Evolutionary conservation across 2,329 filamentous ascomycete genomes (phyloP), one percentile per base, ranked within the genome.

Genomic region (Nemania bipapillata): DNA sequence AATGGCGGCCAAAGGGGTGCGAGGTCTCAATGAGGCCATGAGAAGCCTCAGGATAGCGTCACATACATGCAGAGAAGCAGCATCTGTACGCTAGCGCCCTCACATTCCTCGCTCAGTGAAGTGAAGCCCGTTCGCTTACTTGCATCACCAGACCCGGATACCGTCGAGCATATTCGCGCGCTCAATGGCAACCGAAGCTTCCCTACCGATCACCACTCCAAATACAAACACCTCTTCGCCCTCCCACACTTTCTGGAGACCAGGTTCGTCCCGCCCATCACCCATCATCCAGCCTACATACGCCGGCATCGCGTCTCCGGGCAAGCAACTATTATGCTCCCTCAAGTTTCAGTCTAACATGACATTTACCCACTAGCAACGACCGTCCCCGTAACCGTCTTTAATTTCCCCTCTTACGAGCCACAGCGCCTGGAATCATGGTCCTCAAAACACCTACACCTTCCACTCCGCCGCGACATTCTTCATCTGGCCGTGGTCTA

Each of bases 401-500:
- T 97, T 87, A 85, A 86, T 79, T 99, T 98, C 84, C 96, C 96
- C 40, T 88, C 90, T 11, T 89, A 97, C 81, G 94, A 97, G 81
- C 96, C 96, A 26, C 84, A 89, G 56, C 85, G 89, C 58, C 91
- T 96, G 80, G 89, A 92, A 78, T 82, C 88, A 76, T 98, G 94
- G 85, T 90, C 92, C 47, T 84, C 89, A 69, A 91, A 92, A 76
- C 93, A 97, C 81, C 91, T 99, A 52, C 85, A 92, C 78, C 88
- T 98, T 37, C 96, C 96, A 2, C 86, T 97, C 54, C 92, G 96
- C 68, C 90, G 91, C 79, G 96, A 99, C 80, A 89, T 99, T 72
- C 90, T 99, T 62, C 95, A 99, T 83, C 89, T 93, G 72, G 96
- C 96, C 66, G 89, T 99, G 66, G 83, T 97, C 74, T 98, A 91